Evolutionary conservation across 106 monocot genomes (phyloP).

Genomic region (Apostasia ramifera): DNA sequence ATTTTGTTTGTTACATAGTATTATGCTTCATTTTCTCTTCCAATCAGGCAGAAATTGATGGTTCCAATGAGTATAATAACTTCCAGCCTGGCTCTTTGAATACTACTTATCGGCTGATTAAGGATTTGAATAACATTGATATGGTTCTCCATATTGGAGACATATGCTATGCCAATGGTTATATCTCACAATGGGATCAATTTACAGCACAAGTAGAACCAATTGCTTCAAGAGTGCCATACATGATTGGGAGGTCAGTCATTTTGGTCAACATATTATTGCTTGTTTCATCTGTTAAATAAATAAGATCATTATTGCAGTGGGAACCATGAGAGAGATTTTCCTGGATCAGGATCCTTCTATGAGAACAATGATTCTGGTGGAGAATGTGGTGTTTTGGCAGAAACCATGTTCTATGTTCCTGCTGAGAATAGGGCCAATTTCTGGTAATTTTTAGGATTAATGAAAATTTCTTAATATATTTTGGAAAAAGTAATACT

Average conservation of each 20-base stretch:
- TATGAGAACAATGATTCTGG: slow-evolving; percentile 79
- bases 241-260: slow-evolving; percentile 85
- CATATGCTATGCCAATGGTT: slow-evolving; percentile 87
- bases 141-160: slow-evolving; percentile 90
- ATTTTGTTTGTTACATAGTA: not conserved
- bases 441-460: slow-evolving; percentile 46
- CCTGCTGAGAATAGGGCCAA: slow-evolving; percentile 86
- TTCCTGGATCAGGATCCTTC: slow-evolving; percentile 89
- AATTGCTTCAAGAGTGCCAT: slow-evolving; percentile 76
- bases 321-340: slow-evolving; percentile 95
- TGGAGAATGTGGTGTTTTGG: slow-evolving; percentile 89
- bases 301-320: slow-evolving; percentile 24
- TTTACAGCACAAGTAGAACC: slow-evolving; percentile 93
- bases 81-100: slow-evolving; percentile 74
- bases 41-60: slow-evolving; percentile 81
- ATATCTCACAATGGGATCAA: slow-evolving; percentile 95
- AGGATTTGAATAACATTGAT: slow-evolving; percentile 77
- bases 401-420: slow-evolving; percentile 77
- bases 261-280: not conserved
- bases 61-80: slow-evolving; percentile 79
- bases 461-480: too few relatives aligned
- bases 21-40: not conserved
- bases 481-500: too few relatives aligned
- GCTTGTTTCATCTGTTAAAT: not conserved
- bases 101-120: slow-evolving; percentile 68